Evolutionary conservation across 306 rosid species (phyloP), one percentile per base, ranked within the genome.

Genomic region (Begonia fuchsioides): DNA sequence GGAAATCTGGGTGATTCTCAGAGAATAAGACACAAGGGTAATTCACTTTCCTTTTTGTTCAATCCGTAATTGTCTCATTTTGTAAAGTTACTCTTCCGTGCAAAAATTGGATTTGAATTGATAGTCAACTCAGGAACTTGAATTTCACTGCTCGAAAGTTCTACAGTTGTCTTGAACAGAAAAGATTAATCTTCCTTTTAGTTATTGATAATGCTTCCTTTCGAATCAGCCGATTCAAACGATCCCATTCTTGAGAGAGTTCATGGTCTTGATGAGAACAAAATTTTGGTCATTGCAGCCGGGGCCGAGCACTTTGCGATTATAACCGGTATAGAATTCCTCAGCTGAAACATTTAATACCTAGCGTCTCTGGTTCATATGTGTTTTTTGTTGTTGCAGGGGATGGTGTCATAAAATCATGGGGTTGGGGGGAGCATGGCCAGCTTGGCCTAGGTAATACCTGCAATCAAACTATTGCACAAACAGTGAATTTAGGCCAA

Each of bases 401-500:
- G 57, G 65, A 72, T 39, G 80, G 81, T 58, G 84, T 61, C 52
- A 39, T 74, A 45, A 90, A 65, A 68, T 67, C 92, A 49, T 90
- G 97, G 97, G 97, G 95, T 53, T 90, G 97, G 95, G 97, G 95
- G 43, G 95, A 84, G 71, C 87, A 90, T 40, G 95, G 95, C 57
- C 95, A 90, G 75, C 97, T 90, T 60, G 95, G 97, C 44, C 67
- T 90, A 68, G 97, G 95, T 20, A 69, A 81, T 67, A 64, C 68
- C 16, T 11, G 52, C 16, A 85, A 88, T 53, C 80, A 45, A 69
- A 71, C 55, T 18, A 64, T 68, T 58, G 92, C 95, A 15, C 74
- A 52, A 46, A 60, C 68, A 8, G 76, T 81, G 15, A 67, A 15
- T 49, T 52, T 81, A 0, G 47, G 65, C 19, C 44, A 12, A 54